phyloP scores from a whole-genome alignment of 768 basidiomycete genomes.

The Tricholomella constricta region DNA sequence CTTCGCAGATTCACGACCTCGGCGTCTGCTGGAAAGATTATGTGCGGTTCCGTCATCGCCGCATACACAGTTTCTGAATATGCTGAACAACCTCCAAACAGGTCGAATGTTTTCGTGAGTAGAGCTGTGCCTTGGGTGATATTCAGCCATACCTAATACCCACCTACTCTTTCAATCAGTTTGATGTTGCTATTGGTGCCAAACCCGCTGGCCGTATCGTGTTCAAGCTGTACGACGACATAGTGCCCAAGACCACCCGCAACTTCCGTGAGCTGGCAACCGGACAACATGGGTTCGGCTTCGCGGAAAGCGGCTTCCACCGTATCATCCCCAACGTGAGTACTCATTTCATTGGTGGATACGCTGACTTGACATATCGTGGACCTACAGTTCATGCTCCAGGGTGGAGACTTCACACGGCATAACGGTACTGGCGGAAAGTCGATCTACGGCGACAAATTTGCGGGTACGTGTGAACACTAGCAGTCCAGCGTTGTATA shows the following conservation, averaged over 20 bases:
- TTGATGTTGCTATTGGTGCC: slow-evolving; percentile 63
- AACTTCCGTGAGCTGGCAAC: slow-evolving; percentile 85
- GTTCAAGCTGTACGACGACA: slow-evolving; percentile 82
- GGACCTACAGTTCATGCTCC: slow-evolving; percentile 70
- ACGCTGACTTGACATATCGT: background rate
- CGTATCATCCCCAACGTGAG: slow-evolving; percentile 67
- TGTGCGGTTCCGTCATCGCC: slow-evolving; percentile 33
- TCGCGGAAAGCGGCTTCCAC: slow-evolving; percentile 70
- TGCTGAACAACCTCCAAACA: slow-evolving; percentile 19
- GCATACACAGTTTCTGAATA: background rate
- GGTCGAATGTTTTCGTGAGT: slow-evolving; percentile 43
- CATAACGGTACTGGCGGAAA: slow-evolving; percentile 80
- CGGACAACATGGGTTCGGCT: slow-evolving; percentile 70
- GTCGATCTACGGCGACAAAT: slow-evolving; percentile 84
- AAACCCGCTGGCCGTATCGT: slow-evolving; percentile 68
- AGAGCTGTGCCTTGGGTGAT: background rate
- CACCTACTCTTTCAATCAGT: slow-evolving; percentile 37
- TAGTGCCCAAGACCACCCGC: slow-evolving; percentile 76
- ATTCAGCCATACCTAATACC: background rate
- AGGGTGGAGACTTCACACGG: slow-evolving; percentile 84
- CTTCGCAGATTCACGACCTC: slow-evolving; percentile 54
- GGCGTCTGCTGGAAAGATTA: slow-evolving; percentile 40
- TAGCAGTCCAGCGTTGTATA: too few relatives aligned
- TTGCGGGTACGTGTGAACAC: slow-evolving; percentile 65
- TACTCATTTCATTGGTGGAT: slow-evolving; percentile 1